These are phyloP conservation scores for Lonicera japonica DNA, from an alignment of 129 eudicot species.

Conservation along the genomic window DNA sequence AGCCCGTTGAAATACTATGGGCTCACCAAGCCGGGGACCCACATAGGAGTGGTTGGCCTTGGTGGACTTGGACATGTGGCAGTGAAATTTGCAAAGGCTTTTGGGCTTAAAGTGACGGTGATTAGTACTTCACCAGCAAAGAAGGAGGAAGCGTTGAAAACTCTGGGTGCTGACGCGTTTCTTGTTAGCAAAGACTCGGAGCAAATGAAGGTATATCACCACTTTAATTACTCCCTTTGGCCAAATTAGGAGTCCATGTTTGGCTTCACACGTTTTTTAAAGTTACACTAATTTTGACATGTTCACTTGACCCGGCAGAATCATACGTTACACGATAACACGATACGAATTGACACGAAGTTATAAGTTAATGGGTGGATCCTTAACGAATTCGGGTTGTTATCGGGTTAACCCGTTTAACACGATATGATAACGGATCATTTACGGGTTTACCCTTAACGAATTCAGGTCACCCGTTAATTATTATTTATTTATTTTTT, in stretches of 20 bases:
- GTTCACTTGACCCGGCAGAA: no score
- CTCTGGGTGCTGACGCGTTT: constrained; percentile 31
- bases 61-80: constrained; percentile 53
- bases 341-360: no score
- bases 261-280: background rate
- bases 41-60: constrained; percentile 24
- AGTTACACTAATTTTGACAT: background rate
- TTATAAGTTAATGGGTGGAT: no score
- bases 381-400: no score
- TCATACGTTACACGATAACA: no score
- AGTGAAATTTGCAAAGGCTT: constrained; percentile 42
- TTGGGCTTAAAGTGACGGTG: constrained; percentile 33
- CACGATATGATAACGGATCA: no score
- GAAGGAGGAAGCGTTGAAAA: constrained; percentile 25
- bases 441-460: no score
- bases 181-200: constrained; percentile 25
- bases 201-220: constrained; percentile 19
- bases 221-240: background rate
- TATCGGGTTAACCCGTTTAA: no score
- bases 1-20: constrained; percentile 18
- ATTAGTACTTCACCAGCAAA: constrained; percentile 32
- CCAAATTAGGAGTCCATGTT: no score
- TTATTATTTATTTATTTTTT: no score
- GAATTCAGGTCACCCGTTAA: no score
- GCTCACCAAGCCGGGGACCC: constrained; percentile 18